These are phyloP conservation scores for Ustilago lituana DNA, from an alignment of 1,284 basidiomycete genomes.

Conservation along the genomic window DNA sequence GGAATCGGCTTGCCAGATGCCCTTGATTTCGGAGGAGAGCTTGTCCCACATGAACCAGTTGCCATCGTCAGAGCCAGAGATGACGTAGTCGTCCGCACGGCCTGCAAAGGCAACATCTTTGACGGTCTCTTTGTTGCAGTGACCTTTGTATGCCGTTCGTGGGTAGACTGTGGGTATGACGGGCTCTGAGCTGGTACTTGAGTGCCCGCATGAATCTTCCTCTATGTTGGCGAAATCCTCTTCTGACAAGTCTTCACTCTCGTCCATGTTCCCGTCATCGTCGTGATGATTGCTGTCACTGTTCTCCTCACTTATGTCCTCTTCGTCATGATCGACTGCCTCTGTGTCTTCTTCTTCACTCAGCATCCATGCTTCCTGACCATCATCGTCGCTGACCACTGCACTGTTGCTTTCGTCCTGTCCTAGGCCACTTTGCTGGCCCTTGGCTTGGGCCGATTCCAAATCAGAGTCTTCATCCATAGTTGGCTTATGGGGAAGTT, in stretches of 20 bases:
- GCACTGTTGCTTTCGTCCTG: not conserved
- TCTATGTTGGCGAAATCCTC: conserved; percentile 12
- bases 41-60: conserved; percentile 74
- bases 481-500: not conserved
- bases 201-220: not conserved
- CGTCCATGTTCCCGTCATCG: not conserved
- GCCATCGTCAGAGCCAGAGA: conserved; percentile 89
- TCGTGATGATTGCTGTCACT: not conserved
- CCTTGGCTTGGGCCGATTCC: not conserved
- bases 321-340: not conserved
- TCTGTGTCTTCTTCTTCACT: not conserved
- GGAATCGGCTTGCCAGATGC: conserved; percentile 48
- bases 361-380: not conserved
- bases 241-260: conserved; percentile 1
- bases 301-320: not conserved
- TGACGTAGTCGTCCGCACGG: conserved; percentile 78
- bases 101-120: conserved; percentile 93
- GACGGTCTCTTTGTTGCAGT: conserved; percentile 84
- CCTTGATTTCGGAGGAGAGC: conserved; percentile 36
- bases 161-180: conserved; percentile 74
- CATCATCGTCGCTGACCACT: not conserved
- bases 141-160: conserved; percentile 76
- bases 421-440: not conserved
- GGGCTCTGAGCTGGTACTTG: not conserved
- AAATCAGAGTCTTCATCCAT: not conserved